phyloP scores from a whole-genome alignment of 106 monocot species.

The Apostasia shenzhenica region DNA sequence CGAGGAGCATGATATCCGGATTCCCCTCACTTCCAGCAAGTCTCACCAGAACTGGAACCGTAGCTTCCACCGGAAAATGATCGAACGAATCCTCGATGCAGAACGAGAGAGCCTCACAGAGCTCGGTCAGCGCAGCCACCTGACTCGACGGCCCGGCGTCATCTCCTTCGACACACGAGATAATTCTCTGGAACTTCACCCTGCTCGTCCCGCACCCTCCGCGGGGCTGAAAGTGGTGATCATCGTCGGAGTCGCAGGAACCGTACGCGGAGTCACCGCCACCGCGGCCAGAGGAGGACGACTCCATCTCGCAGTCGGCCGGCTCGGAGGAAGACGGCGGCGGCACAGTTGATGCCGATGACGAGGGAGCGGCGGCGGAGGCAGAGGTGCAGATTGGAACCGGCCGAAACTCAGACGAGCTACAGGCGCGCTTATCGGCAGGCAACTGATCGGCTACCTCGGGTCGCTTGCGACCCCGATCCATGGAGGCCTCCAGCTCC shows the following conservation, averaged over 20 bases:
- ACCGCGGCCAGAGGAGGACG: conserved; percentile 15
- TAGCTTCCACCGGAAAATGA: conserved; percentile 21
- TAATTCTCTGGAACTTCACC: conserved; percentile 29
- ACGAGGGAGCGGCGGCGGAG: not conserved
- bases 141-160: conserved; percentile 11
- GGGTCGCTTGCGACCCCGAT: conserved; percentile 34
- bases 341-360: not conserved
- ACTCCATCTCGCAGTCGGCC: conserved; percentile 19
- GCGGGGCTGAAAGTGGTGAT: not conserved
- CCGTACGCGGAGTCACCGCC: conserved; percentile 30
- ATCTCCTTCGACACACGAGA: conserved; percentile 17
- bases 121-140: conserved; percentile 42
- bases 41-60: conserved; percentile 37
- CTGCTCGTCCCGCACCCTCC: not conserved
- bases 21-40: conserved; percentile 31
- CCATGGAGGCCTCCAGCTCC: conserved; percentile 21
- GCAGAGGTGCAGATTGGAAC: not conserved
- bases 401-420: conserved; percentile 16
- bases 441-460: conserved; percentile 25
- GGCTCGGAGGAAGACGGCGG: conserved; percentile 9
- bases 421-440: conserved; percentile 36
- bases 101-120: conserved; percentile 60
- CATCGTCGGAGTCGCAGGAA: conserved; percentile 22
- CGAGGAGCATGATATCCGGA: conserved; percentile 63
- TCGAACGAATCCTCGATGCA: conserved; percentile 39